These are phyloP conservation scores for Wickerhamomyces sp. DNA, from an alignment of 1,139 yeast genomes.

Conservation along the genomic window DNA sequence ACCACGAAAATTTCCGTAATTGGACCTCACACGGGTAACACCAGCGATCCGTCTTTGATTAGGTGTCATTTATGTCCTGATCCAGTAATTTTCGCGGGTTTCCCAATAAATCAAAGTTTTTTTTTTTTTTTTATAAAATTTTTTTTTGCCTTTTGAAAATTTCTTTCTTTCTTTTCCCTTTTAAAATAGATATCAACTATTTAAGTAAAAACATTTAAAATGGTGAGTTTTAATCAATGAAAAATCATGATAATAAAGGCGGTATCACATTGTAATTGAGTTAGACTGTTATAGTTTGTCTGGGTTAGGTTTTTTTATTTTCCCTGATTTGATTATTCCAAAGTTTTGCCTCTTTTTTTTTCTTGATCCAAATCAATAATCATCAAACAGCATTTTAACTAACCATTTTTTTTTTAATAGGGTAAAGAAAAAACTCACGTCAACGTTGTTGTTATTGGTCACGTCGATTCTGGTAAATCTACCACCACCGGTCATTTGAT, in stretches of 20 bases:
- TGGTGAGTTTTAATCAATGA: conserved; percentile 3
- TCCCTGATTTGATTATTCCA: background rate
- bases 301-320: background rate
- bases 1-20: background rate
- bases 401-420: conserved; percentile 27
- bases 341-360: too few relatives aligned
- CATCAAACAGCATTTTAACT: too few relatives aligned
- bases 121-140: conserved; percentile 1
- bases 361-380: too few relatives aligned
- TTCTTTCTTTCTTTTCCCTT: conserved; percentile 2
- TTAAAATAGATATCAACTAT: background rate
- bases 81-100: background rate
- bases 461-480: conserved; percentile 99
- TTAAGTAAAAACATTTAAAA: conserved; percentile 4
- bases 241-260: background rate
- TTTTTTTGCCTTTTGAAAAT: background rate
- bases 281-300: background rate
- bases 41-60: background rate
- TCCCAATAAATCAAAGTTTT: conserved; percentile 1
- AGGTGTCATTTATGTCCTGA: background rate
- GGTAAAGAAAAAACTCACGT: conserved; percentile 97
- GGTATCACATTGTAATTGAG: background rate
- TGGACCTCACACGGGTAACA: background rate
- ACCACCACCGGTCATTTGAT: conserved; percentile 99
- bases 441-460: conserved; percentile 99